Conservation (phyloP, 2,329 filamentous ascomycete species). For the Sclerotinia glacialis region DNA sequence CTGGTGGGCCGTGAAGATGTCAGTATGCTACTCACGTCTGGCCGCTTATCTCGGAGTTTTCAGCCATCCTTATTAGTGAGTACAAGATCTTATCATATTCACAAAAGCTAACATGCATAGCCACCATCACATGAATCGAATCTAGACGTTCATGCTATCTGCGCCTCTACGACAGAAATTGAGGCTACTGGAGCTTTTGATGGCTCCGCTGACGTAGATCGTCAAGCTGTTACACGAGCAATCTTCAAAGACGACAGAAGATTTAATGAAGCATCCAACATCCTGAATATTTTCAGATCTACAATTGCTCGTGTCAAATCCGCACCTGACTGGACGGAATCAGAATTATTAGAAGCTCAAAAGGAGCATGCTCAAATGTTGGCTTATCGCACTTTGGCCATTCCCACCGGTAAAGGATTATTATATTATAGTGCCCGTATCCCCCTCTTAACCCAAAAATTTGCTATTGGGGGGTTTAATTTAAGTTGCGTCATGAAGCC, state of each 20-base stretch:
- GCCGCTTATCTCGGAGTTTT: constrained; percentile 39
- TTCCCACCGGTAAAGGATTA: constrained; percentile 82
- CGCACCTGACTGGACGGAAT: constrained; percentile 76
- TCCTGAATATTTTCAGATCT: constrained; percentile 82
- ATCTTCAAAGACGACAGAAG: constrained; percentile 91
- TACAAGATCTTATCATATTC: neutral
- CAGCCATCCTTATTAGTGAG: constrained; percentile 35
- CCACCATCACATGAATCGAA: constrained; percentile 62
- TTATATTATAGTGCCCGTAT: constrained; percentile 84
- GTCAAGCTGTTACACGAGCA: constrained; percentile 76
- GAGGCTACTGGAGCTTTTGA: constrained; percentile 62
- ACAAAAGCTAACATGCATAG: constrained; percentile 39
- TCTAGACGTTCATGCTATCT: constrained; percentile 77
- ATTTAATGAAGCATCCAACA: constrained; percentile 76
- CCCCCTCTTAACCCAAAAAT: constrained; percentile 88
- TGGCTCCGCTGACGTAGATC: constrained; percentile 78
- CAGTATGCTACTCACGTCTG: constrained; percentile 58
- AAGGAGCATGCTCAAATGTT: constrained; percentile 85
- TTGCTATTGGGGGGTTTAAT: constrained; percentile 86
- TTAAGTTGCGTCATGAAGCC: constrained; percentile 90
- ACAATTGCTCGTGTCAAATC: constrained; percentile 75
- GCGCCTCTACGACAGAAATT: constrained; percentile 59
- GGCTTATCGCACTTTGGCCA: constrained; percentile 81
- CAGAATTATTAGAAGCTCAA: constrained; percentile 85
- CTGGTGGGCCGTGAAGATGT: constrained; percentile 82